Evolutionary conservation across 164 flowering plant genomes (phyloP).

Genomic region (Chimonanthus salicifolius): DNA sequence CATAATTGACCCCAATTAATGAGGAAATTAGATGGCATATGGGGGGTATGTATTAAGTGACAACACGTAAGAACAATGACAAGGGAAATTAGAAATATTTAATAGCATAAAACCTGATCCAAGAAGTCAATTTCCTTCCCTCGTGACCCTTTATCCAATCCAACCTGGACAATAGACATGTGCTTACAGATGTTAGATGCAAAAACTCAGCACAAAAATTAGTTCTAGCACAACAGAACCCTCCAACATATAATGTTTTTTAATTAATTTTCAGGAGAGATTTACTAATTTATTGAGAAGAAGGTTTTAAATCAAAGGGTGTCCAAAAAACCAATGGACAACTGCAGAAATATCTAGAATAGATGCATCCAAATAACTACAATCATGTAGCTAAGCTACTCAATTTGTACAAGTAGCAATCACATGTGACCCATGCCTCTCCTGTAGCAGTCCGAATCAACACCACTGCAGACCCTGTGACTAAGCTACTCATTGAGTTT

Average conservation of each 20-base stretch:
- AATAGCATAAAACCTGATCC: conserved; percentile 45
- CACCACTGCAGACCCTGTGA: no score
- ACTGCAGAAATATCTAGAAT: no score
- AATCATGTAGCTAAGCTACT: no score
- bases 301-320: no score
- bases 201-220: background rate
- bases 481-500: no score
- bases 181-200: conserved; percentile 3
- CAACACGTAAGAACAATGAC: background rate
- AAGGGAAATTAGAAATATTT: background rate
- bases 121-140: conserved; percentile 64
- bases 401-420: no score
- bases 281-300: background rate
- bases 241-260: background rate
- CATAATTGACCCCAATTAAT: background rate
- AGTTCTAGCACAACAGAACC: background rate
- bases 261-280: background rate
- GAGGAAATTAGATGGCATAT: background rate
- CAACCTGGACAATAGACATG: conserved; percentile 45
- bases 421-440: no score
- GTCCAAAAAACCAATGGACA: no score
- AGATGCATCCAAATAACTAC: no score
- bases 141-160: conserved; percentile 84
- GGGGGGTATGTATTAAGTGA: no score
- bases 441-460: no score